These are phyloP conservation scores for Phytophthora cryptogea DNA, from an alignment of 352 stramenopile species.

Conservation along the genomic window DNA sequence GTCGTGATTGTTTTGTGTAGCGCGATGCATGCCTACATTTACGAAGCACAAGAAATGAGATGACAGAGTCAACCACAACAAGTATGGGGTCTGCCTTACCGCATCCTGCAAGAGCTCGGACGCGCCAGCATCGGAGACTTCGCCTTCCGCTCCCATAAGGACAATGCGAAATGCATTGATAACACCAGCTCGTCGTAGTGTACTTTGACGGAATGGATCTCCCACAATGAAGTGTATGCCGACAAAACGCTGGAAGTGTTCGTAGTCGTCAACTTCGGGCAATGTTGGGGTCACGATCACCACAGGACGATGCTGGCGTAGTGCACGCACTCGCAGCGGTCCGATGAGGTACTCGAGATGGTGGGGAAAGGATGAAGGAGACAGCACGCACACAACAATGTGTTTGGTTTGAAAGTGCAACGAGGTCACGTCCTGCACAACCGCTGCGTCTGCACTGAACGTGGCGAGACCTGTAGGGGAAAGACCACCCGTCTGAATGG, in stretches of 20 bases:
- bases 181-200: conserved; percentile 54
- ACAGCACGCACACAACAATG: conserved; percentile 74
- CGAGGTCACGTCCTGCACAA: conserved; percentile 51
- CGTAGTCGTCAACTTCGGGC: conserved; percentile 58
- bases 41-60: conserved; percentile 2
- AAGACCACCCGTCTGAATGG: conserved; percentile 17
- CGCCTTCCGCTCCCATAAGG: conserved; percentile 73
- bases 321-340: conserved; percentile 64
- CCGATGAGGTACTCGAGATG: conserved; percentile 85
- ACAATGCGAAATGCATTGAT: conserved; percentile 67
- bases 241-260: conserved; percentile 62
- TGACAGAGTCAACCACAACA: background rate
- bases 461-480: conserved; percentile 2
- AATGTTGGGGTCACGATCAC: conserved; percentile 62
- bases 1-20: conserved; percentile 80
- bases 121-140: conserved; percentile 52
- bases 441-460: conserved; percentile 34
- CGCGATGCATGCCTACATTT: conserved; percentile 56
- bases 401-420: conserved; percentile 50
- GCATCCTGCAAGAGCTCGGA: conserved; percentile 78
- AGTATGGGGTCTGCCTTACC: conserved; percentile 23
- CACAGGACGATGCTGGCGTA: conserved; percentile 71
- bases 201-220: conserved; percentile 62
- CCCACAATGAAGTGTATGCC: conserved; percentile 74
- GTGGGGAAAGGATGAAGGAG: conserved; percentile 62